Conservation (phyloP, 345 rosid species). For the Euclidium syriacum region DNA sequence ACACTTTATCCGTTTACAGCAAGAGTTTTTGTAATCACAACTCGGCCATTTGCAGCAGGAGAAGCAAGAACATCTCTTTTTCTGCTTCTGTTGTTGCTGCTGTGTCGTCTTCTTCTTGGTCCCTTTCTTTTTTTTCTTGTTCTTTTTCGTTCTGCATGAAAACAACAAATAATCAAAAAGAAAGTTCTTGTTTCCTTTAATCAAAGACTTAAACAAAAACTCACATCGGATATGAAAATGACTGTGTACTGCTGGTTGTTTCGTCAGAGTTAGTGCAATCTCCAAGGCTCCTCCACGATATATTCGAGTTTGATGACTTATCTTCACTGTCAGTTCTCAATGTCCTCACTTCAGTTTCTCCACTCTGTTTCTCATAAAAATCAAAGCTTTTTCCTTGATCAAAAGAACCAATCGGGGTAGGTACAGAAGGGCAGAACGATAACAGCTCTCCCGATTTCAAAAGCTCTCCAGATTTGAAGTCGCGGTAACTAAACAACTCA, state of each 20-base stretch:
- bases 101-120: constrained; percentile 16
- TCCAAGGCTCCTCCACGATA: constrained; percentile 25
- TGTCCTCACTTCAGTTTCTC: not conserved
- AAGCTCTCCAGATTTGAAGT: constrained; percentile 25
- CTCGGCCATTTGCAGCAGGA: constrained; percentile 26
- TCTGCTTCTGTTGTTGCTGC: constrained; percentile 19
- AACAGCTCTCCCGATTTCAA: constrained; percentile 25
- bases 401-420: constrained; percentile 10
- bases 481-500: constrained; percentile 30
- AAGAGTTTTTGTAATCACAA: constrained; percentile 11
- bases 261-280: constrained; percentile 26
- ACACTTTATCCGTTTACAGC: constrained; percentile 25
- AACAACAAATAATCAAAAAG: not conserved
- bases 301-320: constrained; percentile 13
- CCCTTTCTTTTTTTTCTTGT: constrained; percentile 7
- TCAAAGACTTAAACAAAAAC: not conserved
- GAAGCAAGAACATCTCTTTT: constrained; percentile 29
- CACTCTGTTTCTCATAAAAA: constrained; percentile 9
- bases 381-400: constrained; percentile 30
- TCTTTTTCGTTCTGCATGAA: constrained; percentile 24
- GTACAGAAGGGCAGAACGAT: constrained; percentile 17
- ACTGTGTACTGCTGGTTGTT: constrained; percentile 10
- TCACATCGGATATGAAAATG: constrained; percentile 27
- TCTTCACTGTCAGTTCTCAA: constrained; percentile 13
- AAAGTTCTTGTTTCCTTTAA: not conserved